Conservation (phyloP, 768 basidiomycete genomes). For the Russula brevipes region DNA sequence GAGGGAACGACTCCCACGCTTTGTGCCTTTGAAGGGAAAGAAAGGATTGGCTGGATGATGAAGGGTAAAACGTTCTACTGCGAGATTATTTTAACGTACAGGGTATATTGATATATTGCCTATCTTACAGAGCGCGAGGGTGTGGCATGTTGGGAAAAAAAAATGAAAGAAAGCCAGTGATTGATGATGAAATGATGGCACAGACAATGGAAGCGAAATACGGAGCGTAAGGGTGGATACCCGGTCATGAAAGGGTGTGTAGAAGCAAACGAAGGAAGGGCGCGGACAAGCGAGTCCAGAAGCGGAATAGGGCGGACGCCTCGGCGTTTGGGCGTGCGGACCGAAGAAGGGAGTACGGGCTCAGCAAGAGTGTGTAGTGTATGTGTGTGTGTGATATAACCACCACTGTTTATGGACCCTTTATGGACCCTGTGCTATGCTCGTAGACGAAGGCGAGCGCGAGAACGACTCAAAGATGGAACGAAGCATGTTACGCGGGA, state of each 20-base stretch:
- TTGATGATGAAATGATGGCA: constrained; percentile 10
- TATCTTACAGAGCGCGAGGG: constrained; percentile 11
- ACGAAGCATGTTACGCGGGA: constrained; percentile 15
- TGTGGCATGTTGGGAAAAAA: neutral
- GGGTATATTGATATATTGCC: constrained; percentile 8
- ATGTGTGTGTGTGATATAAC: too few species aligned
- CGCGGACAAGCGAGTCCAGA: too few species aligned
- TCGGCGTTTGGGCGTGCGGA: neutral
- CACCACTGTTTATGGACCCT: neutral
- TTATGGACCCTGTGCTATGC: constrained; percentile 3
- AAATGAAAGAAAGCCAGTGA: constrained; percentile 5
- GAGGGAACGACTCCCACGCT: neutral
- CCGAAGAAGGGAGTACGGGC: neutral
- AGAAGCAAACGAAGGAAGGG: constrained; percentile 2
- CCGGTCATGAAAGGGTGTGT: constrained; percentile 2
- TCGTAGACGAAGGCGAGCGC: constrained; percentile 11
- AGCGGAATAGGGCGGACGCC: too few species aligned
- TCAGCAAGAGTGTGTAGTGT: too few species aligned
- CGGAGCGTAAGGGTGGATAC: neutral
- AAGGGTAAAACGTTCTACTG: neutral
- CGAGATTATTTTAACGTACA: constrained; percentile 12
- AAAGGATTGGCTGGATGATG: constrained; percentile 1
- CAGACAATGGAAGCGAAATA: constrained; percentile 12
- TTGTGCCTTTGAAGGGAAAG: neutral
- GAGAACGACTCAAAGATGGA: constrained; percentile 20